A percentile compares a stretch with the other conserved stretches of the same genome.
phyloP scores from a whole-genome alignment of 2,329 filamentous ascomycete genomes.

The Hymenoscyphus infarciens region DNA sequence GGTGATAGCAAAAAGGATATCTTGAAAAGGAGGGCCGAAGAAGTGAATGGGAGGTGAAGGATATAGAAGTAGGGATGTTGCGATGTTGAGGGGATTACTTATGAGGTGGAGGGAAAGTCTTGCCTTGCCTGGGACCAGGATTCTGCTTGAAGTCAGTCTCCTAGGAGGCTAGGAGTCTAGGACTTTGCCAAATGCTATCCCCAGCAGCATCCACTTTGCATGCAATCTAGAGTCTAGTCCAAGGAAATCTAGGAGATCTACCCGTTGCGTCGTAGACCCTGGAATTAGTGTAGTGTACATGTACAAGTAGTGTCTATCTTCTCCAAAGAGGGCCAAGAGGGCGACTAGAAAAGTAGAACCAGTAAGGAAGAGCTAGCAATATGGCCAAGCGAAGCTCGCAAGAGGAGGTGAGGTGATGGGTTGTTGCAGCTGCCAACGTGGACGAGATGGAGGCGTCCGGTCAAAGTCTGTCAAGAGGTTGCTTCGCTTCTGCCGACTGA shows the following conservation, averaged over 20 bases:
- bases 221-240: background rate
- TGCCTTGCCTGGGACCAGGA: background rate
- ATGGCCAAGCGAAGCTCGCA: too few relatives aligned
- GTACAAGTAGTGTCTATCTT: too few relatives aligned
- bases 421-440: too few relatives aligned
- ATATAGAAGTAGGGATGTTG: background rate
- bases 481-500: too few relatives aligned
- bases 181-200: background rate
- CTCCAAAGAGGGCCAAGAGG: too few relatives aligned
- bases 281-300: background rate
- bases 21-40: background rate
- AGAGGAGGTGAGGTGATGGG: too few relatives aligned
- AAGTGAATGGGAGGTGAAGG: background rate
- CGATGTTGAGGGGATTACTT: background rate
- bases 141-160: background rate
- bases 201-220: background rate
- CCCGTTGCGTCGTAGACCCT: constrained; percentile 2
- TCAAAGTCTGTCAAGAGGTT: too few relatives aligned
- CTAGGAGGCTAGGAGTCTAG: too few relatives aligned
- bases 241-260: constrained; percentile 4
- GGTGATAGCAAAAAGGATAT: background rate
- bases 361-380: too few relatives aligned
- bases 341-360: too few relatives aligned
- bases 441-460: too few relatives aligned
- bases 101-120: constrained; percentile 1